Evolutionary conservation across 305 asterid species (phyloP).

Genomic region (Solanum chacoense): DNA sequence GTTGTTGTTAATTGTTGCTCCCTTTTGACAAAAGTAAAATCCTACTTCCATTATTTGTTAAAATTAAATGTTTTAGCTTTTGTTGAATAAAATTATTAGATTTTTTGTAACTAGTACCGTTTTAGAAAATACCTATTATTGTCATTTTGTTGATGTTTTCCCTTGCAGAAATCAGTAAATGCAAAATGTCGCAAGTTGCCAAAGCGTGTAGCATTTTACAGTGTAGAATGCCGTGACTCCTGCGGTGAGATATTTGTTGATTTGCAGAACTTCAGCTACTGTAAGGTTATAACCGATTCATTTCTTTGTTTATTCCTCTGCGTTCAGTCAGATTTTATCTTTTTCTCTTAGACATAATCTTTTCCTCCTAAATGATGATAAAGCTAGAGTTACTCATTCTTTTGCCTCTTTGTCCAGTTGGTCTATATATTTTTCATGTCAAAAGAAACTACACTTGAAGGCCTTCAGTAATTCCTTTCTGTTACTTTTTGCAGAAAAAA

Average conservation of each 20-base stretch:
- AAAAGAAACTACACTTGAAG: neutral
- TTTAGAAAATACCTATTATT: neutral
- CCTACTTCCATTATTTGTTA: neutral
- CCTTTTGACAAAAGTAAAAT: constrained; percentile 50
- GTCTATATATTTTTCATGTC: neutral
- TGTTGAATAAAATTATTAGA: neutral
- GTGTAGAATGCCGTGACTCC: constrained; percentile 86
- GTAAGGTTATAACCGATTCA: constrained; percentile 40
- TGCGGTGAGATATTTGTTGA: constrained; percentile 97
- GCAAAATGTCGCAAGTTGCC: constrained; percentile 68
- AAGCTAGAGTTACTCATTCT: neutral
- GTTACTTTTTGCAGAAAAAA: constrained; percentile 46
- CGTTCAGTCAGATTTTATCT: neutral
- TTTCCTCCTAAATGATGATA: neutral
- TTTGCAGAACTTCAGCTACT: constrained; percentile 67
- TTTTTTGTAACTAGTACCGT: neutral
- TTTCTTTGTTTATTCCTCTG: neutral
- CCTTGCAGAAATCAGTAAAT: constrained; percentile 62
- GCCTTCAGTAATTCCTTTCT: neutral
- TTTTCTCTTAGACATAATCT: neutral
- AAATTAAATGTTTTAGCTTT: neutral
- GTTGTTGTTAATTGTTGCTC: constrained; percentile 75
- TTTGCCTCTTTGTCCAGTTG: neutral
- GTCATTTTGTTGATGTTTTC: neutral
- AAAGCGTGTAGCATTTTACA: constrained; percentile 75